Conservation (phyloP, 108 stramenopile genomes). For the Cyclotella kingstonii region DNA sequence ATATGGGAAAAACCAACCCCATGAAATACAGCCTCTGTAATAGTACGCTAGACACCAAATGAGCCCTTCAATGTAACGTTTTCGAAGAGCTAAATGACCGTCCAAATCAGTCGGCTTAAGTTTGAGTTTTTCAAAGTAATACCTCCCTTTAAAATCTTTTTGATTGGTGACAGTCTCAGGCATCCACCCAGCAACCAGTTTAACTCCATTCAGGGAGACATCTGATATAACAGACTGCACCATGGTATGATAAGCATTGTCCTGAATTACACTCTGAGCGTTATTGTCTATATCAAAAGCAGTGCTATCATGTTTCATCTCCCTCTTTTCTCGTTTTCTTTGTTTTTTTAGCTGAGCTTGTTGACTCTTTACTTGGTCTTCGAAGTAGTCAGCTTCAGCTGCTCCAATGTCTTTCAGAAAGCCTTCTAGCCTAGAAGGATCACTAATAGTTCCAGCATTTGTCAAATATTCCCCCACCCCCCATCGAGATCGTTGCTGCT, state of each 20-base stretch:
- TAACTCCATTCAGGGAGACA: conserved; percentile 26
- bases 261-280: conserved; percentile 73
- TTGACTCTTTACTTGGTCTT: conserved; percentile 74
- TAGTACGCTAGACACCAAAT: conserved; percentile 99
- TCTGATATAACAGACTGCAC: conserved; percentile 62
- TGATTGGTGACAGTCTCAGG: conserved; percentile 43
- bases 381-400: conserved; percentile 85
- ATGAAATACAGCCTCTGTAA: conserved; percentile 95
- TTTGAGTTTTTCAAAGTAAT: conserved; percentile 93
- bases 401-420: conserved; percentile 84
- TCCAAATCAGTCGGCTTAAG: conserved; percentile 74
- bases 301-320: conserved; percentile 54
- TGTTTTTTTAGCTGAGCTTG: conserved; percentile 74
- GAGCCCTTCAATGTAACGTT: conserved; percentile 95
- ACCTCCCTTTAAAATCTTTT: conserved; percentile 94
- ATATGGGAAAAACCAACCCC: conserved; percentile 99
- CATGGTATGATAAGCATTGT: conserved; percentile 70
- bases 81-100: conserved; percentile 66
- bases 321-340: conserved; percentile 81
- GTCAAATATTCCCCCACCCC: conserved; percentile 91
- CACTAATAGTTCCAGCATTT: conserved; percentile 74
- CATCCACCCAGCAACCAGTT: conserved; percentile 73
- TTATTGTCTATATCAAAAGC: conserved; percentile 82
- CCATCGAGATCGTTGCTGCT: conserved; percentile 77
- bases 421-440: conserved; percentile 69